Base-by-base conservation (phyloP, 2,329 filamentous ascomycete genomes). In the Aspergillus pseudotamarii region DNA sequence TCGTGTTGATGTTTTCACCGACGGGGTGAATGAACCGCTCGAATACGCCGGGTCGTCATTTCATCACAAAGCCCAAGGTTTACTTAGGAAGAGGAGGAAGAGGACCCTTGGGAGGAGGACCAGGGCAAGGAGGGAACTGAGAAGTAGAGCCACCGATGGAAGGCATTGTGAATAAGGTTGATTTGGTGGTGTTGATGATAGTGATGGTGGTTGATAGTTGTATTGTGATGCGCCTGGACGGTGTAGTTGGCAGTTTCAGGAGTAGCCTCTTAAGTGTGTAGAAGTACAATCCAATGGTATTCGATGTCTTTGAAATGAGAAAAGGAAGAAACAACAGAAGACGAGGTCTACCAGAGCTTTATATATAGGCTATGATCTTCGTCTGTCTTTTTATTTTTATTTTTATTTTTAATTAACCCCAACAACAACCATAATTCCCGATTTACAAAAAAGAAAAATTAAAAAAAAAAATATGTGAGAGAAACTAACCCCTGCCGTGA, bases 41-140 rank as follows among this genome's bases (percentile, higher is more conserved):
- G 67, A 69, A 66, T 69, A 66, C 65, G 64, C 69, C 48, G 65
- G 66, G 69, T 76, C 75, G 69, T 76, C 70, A 75, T 63, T 70
- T 76, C 74, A 70, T 76, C 69, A 68, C 65, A 64, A 58, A 64
- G 61, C 57, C 61, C 57, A 62, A 48, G 45, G 55, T 69, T 74
- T 77, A 78, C 71, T 78, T 78, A 41, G 76, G 76, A 64, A 78
- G 70, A 60, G 76, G 76, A 69, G 76, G 76, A 32, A 78, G 71
- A 72, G 76, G 76, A 58, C 76, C 76, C 74, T 76, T 76, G 58
- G 76, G 76, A 59, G 76, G 76, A 68, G 76, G 76, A 45, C 76
- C 76, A 6, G 76, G 76, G 71, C 76, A 78, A 59, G 76, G 76
- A 73, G 76, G 76, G 66, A 78, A 77, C 58, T 76, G 74, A 71